Base-by-base conservation (phyloP, 352 stramenopile genomes). In the Phytopythium vexans region DNA sequence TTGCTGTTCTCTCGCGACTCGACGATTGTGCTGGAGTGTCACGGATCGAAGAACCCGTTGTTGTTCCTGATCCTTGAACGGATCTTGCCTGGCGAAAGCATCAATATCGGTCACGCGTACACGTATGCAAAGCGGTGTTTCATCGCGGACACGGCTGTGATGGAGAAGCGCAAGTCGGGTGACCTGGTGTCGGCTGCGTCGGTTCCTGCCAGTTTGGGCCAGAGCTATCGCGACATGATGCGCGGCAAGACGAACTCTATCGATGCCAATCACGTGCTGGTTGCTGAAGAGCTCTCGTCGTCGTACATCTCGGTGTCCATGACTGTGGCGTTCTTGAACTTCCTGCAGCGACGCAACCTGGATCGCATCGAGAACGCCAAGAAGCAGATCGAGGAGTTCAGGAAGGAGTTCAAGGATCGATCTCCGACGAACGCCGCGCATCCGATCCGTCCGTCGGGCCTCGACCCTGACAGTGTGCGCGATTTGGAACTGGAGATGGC, bases 221-320 rank as follows among this genome's bases (percentile, higher is more conserved):
- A 74, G 12, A 84, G 64, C 41, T 88, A 88, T 52, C 71, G 60
- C 10, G 68, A 81, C n/a, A 84, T 89, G 72, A 57, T 88, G 34
- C 78, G 77, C 15, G 67, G 81, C 14, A 64, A 81, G 36, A 50
- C 72, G 27, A 68, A 86, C 41, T 79, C 77, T 0, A 58, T 60
- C 5, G 76, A 80, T 9, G 68, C 76, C 4, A 88, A 62, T 8
- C 83, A 95, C 46, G 70, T 92, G 32, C 81, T 92, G 31, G 76
- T 95, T 27, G 80, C 85, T 4, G 85, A 95, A 44, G 85, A 95
- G 58, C 56, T 95, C 16, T 93, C 81, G 31, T 66, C 77, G 1
- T 91, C 81, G 12, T 91, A 89, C 52, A 86, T 83, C 14, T 91
- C 81, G 1, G 71, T 95, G n/a, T 91, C 81, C 8, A 82, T 95